phyloP scores from a whole-genome alignment of 2,329 filamentous ascomycete species.

The Thelonectria olida region DNA sequence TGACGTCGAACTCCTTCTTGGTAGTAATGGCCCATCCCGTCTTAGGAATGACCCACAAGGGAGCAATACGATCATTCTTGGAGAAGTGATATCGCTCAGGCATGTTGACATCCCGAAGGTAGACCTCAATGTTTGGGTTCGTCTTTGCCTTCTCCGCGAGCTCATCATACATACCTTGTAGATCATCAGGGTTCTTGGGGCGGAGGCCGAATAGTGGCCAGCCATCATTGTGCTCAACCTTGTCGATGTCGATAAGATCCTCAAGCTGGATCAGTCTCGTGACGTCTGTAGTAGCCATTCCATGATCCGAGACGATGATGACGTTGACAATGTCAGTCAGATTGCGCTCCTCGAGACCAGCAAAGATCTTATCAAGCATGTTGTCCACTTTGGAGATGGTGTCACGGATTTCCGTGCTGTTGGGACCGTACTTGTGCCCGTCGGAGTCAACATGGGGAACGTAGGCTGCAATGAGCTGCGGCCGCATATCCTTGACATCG shows the following conservation, averaged over 20 bases:
- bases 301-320: constrained; percentile 96
- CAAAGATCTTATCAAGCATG: constrained; percentile 82
- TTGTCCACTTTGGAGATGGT: constrained; percentile 83
- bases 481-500: constrained; percentile 67
- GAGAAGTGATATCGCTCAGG: constrained; percentile 92
- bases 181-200: constrained; percentile 74
- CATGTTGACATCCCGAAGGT: constrained; percentile 88
- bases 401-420: constrained; percentile 86
- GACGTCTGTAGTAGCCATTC: constrained; percentile 93
- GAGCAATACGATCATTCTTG: constrained; percentile 88
- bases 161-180: constrained; percentile 73
- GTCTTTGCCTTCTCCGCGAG: constrained; percentile 64
- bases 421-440: constrained; percentile 90
- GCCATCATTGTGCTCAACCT: constrained; percentile 87
- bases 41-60: constrained; percentile 92
- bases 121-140: constrained; percentile 83
- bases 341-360: constrained; percentile 81
- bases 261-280: constrained; percentile 87
- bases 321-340: constrained; percentile 91
- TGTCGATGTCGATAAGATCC: constrained; percentile 79
- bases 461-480: constrained; percentile 93
- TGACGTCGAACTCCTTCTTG: constrained; percentile 79
- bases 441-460: constrained; percentile 91
- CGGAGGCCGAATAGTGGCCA: constrained; percentile 94
- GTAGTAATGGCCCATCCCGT: constrained; percentile 92